Evolutionary conservation across 768 basidiomycete species (phyloP).

Genomic region (Dictyophora rubrovolvata): DNA sequence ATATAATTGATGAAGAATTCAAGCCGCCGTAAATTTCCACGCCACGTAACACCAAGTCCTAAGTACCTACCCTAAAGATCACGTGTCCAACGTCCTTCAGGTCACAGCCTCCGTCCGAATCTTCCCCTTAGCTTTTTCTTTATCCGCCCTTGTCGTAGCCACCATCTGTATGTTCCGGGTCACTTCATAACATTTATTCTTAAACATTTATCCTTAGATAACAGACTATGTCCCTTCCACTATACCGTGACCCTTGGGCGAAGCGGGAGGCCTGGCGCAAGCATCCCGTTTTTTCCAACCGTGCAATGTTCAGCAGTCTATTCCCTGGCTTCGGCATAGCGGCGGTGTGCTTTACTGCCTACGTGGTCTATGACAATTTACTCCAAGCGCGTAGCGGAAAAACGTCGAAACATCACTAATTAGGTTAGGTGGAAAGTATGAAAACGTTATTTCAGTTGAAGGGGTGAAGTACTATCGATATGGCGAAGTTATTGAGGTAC

Average conservation of each 20-base stretch:
- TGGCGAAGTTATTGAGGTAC: background rate
- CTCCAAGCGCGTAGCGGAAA: constrained; percentile 24
- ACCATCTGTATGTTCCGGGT: background rate
- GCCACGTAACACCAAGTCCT: constrained; percentile 27
- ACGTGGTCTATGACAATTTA: constrained; percentile 78
- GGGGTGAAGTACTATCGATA: background rate
- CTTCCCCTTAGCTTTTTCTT: background rate
- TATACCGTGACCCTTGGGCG: constrained; percentile 91
- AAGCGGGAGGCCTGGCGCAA: constrained; percentile 90
- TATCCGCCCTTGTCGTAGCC: background rate
- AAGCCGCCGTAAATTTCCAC: constrained; percentile 5
- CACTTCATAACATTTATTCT: constrained; percentile 6
- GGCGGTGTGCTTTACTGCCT: constrained; percentile 82
- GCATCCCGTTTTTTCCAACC: constrained; percentile 77
- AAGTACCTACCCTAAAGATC: constrained; percentile 49
- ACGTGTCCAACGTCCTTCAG: constrained; percentile 16
- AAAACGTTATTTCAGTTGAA: too few relatives aligned
- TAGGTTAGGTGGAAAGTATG: too few relatives aligned
- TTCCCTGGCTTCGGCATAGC: constrained; percentile 96
- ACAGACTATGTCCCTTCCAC: constrained; percentile 47
- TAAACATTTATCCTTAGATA: constrained; percentile 7
- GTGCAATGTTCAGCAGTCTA: constrained; percentile 78
- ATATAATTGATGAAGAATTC: constrained; percentile 1
- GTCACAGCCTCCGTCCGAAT: too few relatives aligned
- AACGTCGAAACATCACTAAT: constrained; percentile 1